Base-by-base conservation (phyloP, 176 grass and related monocot species). In the Tillandsia leiboldiana region DNA sequence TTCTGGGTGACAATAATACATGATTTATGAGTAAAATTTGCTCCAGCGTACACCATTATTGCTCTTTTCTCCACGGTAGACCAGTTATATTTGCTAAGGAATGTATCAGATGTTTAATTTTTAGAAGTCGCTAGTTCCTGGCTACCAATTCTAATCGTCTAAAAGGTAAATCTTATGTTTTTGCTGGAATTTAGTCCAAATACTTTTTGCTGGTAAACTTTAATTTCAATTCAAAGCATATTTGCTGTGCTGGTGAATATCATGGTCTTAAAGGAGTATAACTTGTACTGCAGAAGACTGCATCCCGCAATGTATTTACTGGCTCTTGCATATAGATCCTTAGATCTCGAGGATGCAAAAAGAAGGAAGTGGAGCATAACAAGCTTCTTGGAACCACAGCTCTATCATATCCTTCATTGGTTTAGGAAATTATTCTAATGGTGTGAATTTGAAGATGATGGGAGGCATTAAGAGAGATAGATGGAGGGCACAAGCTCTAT, bases 231-330 rank as follows among this genome's bases (percentile, higher is more conserved):
- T 49, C 4, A 58, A 81, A 75, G 12, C 63, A 52, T 53, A 15
- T 65, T 51, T 28, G 12, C 13, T 23, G 58, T 26, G 48, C 51
- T 53, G 51, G 26, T 63, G 11, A 63, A 67, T 50, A 49, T 27
- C 42, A 75, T 68, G 7, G 12, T 68, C 48, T 64, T 24, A 2
- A 18, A 14, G 6, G 26, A 6, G 23, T 24, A 66, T 53, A 10
- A 48, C 10, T 28, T 50, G 51, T 78, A 84, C 70, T 80, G 62
- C 84, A 97, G 93, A 89, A 97, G 89, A 79, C 78, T 97, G 73
- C 93, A 92, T 82, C 93, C 93, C 66, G 93, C 89, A 63, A 81
- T 97, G 81, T 97, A 92, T 73, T 85, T 97, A 62, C 70, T 81
- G 10, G 82, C 86, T 77, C 77, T 97, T 47, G 86, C 93, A 51